Conservation (phyloP, 345 rosid species). For the Eucalyptus marginata region DNA sequence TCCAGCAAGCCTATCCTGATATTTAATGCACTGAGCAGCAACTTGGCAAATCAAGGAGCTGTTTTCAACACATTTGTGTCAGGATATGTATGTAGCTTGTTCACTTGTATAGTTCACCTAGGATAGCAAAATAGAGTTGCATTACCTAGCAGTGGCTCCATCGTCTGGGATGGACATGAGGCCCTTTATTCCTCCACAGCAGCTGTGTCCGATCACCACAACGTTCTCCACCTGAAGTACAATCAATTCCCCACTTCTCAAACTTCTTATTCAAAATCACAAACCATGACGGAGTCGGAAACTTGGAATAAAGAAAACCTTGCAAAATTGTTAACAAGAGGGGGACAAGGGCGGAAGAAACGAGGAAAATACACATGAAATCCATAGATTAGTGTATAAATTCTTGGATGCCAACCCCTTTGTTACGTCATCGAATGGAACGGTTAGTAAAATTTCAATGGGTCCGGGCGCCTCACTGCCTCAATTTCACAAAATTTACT, state of each 20-base stretch:
- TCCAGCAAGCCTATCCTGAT: neutral
- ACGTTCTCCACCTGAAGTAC: constrained; percentile 68
- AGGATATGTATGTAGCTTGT: neutral
- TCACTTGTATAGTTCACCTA: neutral
- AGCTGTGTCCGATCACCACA: constrained; percentile 86
- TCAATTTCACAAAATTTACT: neutral
- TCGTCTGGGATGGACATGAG: constrained; percentile 73
- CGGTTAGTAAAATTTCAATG: neutral
- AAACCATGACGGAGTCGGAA: rapidly evolving
- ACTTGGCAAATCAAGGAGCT: neutral
- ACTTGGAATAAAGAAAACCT: neutral
- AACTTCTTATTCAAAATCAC: neutral
- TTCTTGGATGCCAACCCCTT: neutral
- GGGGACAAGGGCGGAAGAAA: neutral
- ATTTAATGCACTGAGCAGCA: neutral
- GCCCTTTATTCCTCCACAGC: constrained; percentile 96
- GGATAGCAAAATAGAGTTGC: neutral
- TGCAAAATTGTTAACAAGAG: neutral
- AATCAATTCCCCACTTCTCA: neutral
- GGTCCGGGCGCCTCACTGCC: neutral
- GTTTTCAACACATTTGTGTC: neutral
- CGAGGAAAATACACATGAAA: neutral
- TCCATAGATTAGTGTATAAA: neutral
- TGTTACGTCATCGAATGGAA: neutral
- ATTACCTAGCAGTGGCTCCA: constrained; percentile 43